Evolutionary conservation across 108 stramenopile species (phyloP).

Genomic region (Skeletonema costatum): DNA sequence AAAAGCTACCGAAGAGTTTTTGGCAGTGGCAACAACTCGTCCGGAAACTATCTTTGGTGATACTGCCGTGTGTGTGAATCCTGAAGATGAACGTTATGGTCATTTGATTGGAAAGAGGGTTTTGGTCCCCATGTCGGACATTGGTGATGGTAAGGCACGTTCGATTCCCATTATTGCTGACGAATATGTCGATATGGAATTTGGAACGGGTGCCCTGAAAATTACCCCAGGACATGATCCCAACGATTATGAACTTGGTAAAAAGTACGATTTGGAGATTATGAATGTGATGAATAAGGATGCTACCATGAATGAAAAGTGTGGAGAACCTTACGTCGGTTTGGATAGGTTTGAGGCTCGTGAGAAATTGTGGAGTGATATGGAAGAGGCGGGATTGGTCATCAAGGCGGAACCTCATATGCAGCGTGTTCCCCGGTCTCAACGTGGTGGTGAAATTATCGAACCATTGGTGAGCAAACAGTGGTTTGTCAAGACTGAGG

Average conservation of each 20-base stretch:
- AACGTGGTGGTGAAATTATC: constrained; percentile 99
- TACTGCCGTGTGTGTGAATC: constrained; percentile 95
- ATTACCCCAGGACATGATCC: constrained; percentile 97
- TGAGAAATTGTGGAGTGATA: constrained; percentile 88
- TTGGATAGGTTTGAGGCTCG: constrained; percentile 94
- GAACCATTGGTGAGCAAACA: constrained; percentile 97
- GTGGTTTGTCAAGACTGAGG: constrained; percentile 96
- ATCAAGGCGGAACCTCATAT: constrained; percentile 86
- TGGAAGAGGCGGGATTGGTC: constrained; percentile 78
- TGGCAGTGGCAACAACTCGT: constrained; percentile 94
- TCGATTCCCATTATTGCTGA: constrained; percentile 92
- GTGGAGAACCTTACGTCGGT: constrained; percentile 78
- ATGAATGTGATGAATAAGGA: constrained; percentile 98
- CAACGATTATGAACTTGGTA: constrained; percentile 96
- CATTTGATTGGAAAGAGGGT: constrained; percentile 89
- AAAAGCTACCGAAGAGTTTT: constrained; percentile 55
- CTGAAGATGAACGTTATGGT: constrained; percentile 92
- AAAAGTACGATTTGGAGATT: constrained; percentile 88
- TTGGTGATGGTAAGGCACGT: constrained; percentile 42
- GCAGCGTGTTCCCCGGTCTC: constrained; percentile 95
- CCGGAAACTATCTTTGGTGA: constrained; percentile 97
- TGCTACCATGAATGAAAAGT: constrained; percentile 84
- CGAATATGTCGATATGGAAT: constrained; percentile 95
- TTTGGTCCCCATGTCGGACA: constrained; percentile 82
- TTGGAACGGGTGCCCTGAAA: constrained; percentile 97